Conservation (phyloP, 176 grass and related monocot species). For the Raddia guianensis region DNA sequence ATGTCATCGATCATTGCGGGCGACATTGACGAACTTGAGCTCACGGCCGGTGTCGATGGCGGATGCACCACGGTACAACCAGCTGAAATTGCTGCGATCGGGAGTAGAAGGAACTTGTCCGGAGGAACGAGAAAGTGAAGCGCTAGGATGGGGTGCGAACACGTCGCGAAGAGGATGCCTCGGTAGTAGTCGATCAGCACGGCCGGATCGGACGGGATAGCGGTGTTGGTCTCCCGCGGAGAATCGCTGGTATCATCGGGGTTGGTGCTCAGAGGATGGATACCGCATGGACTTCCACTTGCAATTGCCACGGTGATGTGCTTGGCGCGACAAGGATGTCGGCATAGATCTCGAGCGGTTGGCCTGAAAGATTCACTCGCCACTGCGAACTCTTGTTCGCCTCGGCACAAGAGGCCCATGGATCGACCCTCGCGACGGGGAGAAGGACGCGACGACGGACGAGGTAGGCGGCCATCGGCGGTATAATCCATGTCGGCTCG, state of each 20-base stretch:
- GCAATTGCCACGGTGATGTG: too few relatives aligned
- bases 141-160: background rate
- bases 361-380: slow-evolving; percentile 3
- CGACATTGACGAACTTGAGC: slow-evolving; percentile 7
- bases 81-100: background rate
- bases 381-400: slow-evolving; percentile 1
- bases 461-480: background rate
- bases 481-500: background rate
- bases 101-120: background rate
- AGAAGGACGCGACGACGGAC: background rate
- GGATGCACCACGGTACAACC: background rate
- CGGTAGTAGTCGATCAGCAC: slow-evolving; percentile 8
- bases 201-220: background rate
- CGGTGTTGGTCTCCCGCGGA: background rate
- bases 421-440: background rate
- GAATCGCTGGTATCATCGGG: background rate
- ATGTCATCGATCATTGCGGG: background rate
- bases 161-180: slow-evolving; percentile 8
- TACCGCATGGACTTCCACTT: background rate
- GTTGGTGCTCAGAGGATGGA: background rate
- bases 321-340: background rate
- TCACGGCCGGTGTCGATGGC: too few relatives aligned
- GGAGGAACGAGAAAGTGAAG: background rate
- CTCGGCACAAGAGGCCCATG: slow-evolving; percentile 2
- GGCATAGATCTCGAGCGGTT: background rate